These are phyloP conservation scores for Heliamphora exappendiculata DNA, from an alignment of 148 eudicot genomes.

Conservation along the genomic window DNA sequence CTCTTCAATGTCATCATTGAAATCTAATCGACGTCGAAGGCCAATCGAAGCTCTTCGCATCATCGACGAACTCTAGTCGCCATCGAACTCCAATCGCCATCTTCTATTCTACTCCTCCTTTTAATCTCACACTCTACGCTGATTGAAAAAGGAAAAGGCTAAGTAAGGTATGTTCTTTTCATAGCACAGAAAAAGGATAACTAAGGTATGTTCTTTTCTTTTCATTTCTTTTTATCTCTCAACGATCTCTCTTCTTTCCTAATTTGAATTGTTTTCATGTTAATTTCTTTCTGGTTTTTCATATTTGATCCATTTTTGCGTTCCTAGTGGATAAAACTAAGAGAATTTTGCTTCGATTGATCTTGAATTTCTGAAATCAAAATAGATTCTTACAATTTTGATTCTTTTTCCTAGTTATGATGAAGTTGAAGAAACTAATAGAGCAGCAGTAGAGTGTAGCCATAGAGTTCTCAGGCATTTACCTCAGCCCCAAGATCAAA, in stretches of 20 bases:
- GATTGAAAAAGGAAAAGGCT: slow-evolving; percentile 38
- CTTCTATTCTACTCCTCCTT: slow-evolving; percentile 47
- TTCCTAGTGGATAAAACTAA: no score
- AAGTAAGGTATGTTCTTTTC: no score
- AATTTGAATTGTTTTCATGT: neutral
- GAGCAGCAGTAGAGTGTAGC: slow-evolving; percentile 64
- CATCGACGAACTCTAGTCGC: no score
- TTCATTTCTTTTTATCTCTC: no score
- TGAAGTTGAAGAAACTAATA: slow-evolving; percentile 69
- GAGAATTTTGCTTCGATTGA: no score
- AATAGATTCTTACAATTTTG: slow-evolving; percentile 1
- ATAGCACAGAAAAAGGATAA: slow-evolving; percentile 10
- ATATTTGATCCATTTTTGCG: no score
- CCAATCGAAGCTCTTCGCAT: no score
- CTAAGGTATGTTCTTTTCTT: slow-evolving; percentile 29
- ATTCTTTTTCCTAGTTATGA: slow-evolving; percentile 19
- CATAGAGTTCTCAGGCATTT: slow-evolving; percentile 53
- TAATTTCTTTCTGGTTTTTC: neutral
- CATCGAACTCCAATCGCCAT: no score
- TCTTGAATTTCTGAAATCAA: no score
- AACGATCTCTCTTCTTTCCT: neutral
- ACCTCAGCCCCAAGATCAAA: slow-evolving; percentile 46
- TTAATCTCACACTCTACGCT: slow-evolving; percentile 14
- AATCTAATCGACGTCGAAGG: no score
- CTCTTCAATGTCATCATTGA: no score